Percentiles rank a stretch among this genome's conserved stretches.
Conservation (phyloP, 805 yeast species). For the Lipomyces spencermartinsiae region DNA sequence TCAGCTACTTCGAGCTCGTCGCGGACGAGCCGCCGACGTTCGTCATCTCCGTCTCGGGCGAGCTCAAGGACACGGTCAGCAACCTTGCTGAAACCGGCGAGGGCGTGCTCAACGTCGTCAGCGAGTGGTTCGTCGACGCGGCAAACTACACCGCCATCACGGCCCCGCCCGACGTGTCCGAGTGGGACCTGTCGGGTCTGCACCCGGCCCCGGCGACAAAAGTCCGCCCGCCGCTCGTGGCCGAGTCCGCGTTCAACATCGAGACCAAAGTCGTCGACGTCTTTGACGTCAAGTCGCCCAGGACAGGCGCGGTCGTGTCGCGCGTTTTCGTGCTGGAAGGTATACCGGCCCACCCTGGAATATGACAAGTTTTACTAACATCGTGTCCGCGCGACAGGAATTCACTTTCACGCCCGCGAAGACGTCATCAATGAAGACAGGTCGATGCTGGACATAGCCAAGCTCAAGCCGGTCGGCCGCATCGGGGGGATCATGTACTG, state of each 20-base stretch:
- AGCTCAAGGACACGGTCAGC: slow-evolving; percentile 56
- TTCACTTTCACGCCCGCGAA: slow-evolving; percentile 62
- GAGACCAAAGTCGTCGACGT: slow-evolving; percentile 56
- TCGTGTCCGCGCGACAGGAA: slow-evolving; percentile 44
- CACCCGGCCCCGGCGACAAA: slow-evolving; percentile 53
- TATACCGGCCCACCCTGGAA: too few species aligned
- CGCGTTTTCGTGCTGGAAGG: slow-evolving; percentile 57
- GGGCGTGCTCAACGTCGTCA: slow-evolving; percentile 60
- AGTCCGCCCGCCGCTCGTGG: slow-evolving; percentile 64
- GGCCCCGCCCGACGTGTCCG: slow-evolving; percentile 59
- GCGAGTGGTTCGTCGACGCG: slow-evolving; percentile 71
- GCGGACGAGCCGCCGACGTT: slow-evolving; percentile 66
- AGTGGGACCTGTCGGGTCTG: slow-evolving; percentile 58
- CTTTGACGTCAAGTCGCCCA: slow-evolving; percentile 54
- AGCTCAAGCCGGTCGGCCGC: slow-evolving; percentile 61
- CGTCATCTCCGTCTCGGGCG: slow-evolving; percentile 54
- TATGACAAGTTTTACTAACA: too few species aligned
- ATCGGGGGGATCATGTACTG: slow-evolving; percentile 60
- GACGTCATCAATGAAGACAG: slow-evolving; percentile 55
- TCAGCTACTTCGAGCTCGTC: slow-evolving; percentile 59
- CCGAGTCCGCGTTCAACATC: slow-evolving; percentile 64
- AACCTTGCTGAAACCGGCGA: slow-evolving; percentile 61
- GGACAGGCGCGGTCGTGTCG: slow-evolving; percentile 47
- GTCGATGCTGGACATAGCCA: slow-evolving; percentile 52
- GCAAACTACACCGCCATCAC: slow-evolving; percentile 58